Conservation (phyloP, 2,329 filamentous ascomycete species). For the Fonsecaea monophora region DNA sequence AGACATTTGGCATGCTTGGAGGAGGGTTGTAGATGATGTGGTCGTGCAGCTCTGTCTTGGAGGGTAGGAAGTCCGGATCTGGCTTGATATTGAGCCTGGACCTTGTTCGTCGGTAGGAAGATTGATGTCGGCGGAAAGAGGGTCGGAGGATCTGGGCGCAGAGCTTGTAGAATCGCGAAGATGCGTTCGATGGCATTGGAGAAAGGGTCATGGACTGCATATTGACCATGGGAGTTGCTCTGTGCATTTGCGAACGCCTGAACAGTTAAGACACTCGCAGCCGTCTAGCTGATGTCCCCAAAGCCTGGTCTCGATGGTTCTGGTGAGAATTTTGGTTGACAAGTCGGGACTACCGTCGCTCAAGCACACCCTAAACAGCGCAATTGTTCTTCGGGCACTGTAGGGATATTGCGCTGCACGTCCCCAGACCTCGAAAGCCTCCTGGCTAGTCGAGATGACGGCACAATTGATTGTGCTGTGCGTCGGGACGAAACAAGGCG, state of each 20-base stretch:
- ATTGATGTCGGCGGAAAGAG: slow-evolving; percentile 52
- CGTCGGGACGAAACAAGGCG: slow-evolving; percentile 2
- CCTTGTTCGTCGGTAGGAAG: slow-evolving; percentile 59
- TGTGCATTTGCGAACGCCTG: not conserved
- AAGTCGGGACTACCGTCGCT: slow-evolving; percentile 1
- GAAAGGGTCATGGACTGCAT: slow-evolving; percentile 33
- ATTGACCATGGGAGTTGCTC: not conserved
- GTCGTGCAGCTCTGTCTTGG: slow-evolving; percentile 51
- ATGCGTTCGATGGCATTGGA: slow-evolving; percentile 27
- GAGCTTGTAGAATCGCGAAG: slow-evolving; percentile 40
- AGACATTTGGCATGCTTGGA: slow-evolving; percentile 66
- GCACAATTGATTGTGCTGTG: slow-evolving; percentile 4
- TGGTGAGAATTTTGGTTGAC: not conserved
- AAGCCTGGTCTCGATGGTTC: not conserved
- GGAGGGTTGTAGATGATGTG: slow-evolving; percentile 72
- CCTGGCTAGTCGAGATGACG: not conserved
- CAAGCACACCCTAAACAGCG: not conserved
- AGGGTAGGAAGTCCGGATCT: slow-evolving; percentile 57
- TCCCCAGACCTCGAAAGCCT: not conserved
- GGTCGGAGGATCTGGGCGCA: slow-evolving; percentile 39
- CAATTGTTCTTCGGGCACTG: not conserved
- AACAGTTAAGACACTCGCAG: not conserved
- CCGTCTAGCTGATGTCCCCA: not conserved
- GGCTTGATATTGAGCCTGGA: slow-evolving; percentile 59
- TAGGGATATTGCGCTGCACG: not conserved